Base-by-base conservation (phyloP, 805 yeast genomes). In the Ogataea thermomethanolica region DNA sequence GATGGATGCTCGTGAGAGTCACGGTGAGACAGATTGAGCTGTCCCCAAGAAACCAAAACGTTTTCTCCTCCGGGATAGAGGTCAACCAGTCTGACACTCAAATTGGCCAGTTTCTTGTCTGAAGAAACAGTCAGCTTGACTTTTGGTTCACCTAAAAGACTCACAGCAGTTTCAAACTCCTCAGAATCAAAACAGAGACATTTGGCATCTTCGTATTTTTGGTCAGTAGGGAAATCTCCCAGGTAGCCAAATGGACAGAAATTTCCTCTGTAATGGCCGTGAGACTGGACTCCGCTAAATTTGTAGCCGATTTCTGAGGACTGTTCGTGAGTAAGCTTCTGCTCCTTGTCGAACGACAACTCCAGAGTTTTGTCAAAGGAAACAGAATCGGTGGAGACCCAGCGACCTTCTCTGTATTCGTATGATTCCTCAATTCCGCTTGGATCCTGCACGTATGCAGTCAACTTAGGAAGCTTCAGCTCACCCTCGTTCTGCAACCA, bases 171-270 rank as follows among this genome's bases (percentile, higher is more conserved):
- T 0, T 41, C 28, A 15, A 67, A 35, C 5, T 40, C 43, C 1
- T 46, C 59, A 11, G 68, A 50, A 34, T 69, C 73, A 40, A 68
- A 64, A 5, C 58, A 55, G 11, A 58, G 34, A 44, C 70, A 62
- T 39, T 69, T 70, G 5, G 65, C 48, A 44, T 70, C 74, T 45
- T 70, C 74, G 31, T 59, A 44, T 39, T 59, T 62, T 44, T 70
- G 74, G 41, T 70, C 73, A 8, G 69, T 58, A 17, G 74, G 74
- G 53, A 70, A 70, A 41, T 70, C 74, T 27, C 74, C 74, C 17
- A 51, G 58, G 46, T 66, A 68, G 1, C 74, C 75, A 49, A 70
- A 70, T 31, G 74, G 74, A 55, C 74, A 70, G 51, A 50, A 70
- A 1, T 68, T 67, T 14, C 75, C 74, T 54, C 74, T 60, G 44